A percentile compares a stretch with the other conserved stretches of the same genome.
phyloP scores from a whole-genome alignment of 305 asterid genomes.

The Plantago coronopus region DNA sequence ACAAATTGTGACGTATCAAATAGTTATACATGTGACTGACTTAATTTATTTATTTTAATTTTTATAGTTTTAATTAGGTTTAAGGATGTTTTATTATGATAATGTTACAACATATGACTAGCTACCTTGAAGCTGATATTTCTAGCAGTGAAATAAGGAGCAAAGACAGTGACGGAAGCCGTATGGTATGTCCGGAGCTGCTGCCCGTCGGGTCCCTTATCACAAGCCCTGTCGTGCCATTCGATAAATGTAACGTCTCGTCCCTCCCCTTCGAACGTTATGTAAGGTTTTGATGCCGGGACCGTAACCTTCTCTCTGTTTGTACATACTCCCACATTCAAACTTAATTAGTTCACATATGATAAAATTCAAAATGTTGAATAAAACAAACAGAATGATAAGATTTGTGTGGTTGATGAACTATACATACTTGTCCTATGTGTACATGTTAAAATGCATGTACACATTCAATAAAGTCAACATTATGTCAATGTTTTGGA shows the following conservation, averaged over 20 bases:
- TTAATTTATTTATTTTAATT: too few relatives aligned
- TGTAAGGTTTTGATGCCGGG: conserved; percentile 67
- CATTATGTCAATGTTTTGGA: too few relatives aligned
- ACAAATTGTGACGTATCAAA: conserved; percentile 25
- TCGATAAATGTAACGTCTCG: conserved; percentile 70
- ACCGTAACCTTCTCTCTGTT: conserved; percentile 78
- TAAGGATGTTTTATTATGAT: too few relatives aligned
- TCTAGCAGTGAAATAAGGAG: conserved; percentile 63
- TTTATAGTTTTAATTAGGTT: too few relatives aligned
- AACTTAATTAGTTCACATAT: too few relatives aligned
- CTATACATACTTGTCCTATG: too few relatives aligned
- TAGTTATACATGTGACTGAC: conserved; percentile 13
- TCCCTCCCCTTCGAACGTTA: conserved; percentile 75
- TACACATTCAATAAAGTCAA: too few relatives aligned
- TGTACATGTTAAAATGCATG: too few relatives aligned
- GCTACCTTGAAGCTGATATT: conserved; percentile 81
- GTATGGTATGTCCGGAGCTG: conserved; percentile 81
- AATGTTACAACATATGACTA: neutral
- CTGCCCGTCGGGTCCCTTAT: conserved; percentile 72
- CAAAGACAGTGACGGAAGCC: conserved; percentile 72
- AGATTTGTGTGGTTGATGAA: too few relatives aligned
- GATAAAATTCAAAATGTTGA: too few relatives aligned
- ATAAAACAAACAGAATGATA: too few relatives aligned
- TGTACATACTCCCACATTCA: neutral
- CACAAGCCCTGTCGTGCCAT: conserved; percentile 87